Evolutionary conservation across 345 rosid species (phyloP), one percentile per base, ranked within the genome.

Genomic region (Salix brachista): DNA sequence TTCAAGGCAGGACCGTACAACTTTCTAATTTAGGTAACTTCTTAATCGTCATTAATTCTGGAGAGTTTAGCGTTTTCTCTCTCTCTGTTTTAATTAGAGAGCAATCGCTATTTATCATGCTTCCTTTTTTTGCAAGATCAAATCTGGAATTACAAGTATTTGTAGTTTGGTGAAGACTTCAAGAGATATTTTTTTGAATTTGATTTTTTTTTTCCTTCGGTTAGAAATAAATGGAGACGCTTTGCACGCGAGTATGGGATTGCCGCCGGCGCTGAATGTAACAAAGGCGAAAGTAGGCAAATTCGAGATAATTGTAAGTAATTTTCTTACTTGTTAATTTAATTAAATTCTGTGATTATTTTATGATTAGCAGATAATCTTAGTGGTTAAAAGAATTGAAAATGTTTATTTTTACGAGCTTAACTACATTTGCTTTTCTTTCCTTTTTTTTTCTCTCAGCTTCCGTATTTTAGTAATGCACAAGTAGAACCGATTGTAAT

Each of bases 191-290:
- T 36, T 54, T 67, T 67, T 30, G 25, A 28, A 16, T 67, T 67
- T 34, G 18, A 1, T 23, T 70, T 48, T 65, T 14, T 67, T 46
- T 48, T 9, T 69, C 25, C 4, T 56, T 26, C 30, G 6, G 56
- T 70, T 77, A 96, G 99, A 96, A 81, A 90, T 96, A 50, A 93
- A 92, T 86, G 99, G 99, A 52, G 98, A 93, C 54, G 99, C 97
- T 73, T 81, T 96, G 87, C 99, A 96, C 69, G 97, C 99, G 19
- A 96, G 99, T 78, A 91, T 96, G 93, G 98, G 99, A 77, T 81
- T 96, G 88, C 98, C 98, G 17, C 97, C 94, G 14, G 97, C 99
- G 4, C 80, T 96, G 85, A 88, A 84, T 73, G 99, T 96, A 8
- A 85, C 98, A 10, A 89, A 89, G 41, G 99, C 99, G 0, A 93